A percentile compares a stretch with the other conserved stretches of the same genome.
phyloP scores from a whole-genome alignment of 129 eudicot species.

The Arctium minus region DNA sequence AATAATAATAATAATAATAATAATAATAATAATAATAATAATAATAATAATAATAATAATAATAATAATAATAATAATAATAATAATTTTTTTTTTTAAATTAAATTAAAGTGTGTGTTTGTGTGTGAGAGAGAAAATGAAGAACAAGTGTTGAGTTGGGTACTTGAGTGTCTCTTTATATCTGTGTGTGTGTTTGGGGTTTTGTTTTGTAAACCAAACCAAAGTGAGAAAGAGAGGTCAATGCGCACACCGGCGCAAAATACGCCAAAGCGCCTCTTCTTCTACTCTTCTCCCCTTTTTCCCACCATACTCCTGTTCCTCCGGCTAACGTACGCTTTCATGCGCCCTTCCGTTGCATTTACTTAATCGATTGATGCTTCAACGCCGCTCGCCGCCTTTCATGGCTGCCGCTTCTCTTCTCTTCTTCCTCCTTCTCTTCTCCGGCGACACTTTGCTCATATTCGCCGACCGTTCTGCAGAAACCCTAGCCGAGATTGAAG shows the following conservation, averaged over 20 bases:
- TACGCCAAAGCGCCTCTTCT: background rate
- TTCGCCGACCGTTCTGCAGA: constrained; percentile 30
- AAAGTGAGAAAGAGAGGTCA: constrained; percentile 7
- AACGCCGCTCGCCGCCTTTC: constrained; percentile 12
- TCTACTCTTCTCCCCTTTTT: background rate
- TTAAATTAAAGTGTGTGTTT: background rate
- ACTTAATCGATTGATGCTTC: background rate
- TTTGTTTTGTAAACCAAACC: background rate
- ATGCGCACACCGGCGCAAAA: constrained; percentile 45
- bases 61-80: too few relatives aligned
- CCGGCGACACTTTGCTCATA: constrained; percentile 17
- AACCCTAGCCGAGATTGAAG: constrained; percentile 45
- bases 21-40: too few relatives aligned
- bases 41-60: too few relatives aligned
- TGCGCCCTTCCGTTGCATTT: constrained; percentile 21
- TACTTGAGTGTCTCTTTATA: constrained; percentile 19
- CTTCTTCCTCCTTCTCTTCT: constrained; percentile 1
- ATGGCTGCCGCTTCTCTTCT: constrained; percentile 21
- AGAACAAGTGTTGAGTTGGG: constrained; percentile 9
- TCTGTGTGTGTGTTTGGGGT: constrained; percentile 1
- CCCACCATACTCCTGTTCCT: background rate
- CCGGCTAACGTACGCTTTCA: constrained; percentile 31
- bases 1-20: too few relatives aligned
- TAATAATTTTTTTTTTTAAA: too few relatives aligned
- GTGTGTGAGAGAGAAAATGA: constrained; percentile 7